These are phyloP conservation scores for Colletotrichum melonis DNA, from an alignment of 2,329 filamentous ascomycete genomes.

Conservation along the genomic window DNA sequence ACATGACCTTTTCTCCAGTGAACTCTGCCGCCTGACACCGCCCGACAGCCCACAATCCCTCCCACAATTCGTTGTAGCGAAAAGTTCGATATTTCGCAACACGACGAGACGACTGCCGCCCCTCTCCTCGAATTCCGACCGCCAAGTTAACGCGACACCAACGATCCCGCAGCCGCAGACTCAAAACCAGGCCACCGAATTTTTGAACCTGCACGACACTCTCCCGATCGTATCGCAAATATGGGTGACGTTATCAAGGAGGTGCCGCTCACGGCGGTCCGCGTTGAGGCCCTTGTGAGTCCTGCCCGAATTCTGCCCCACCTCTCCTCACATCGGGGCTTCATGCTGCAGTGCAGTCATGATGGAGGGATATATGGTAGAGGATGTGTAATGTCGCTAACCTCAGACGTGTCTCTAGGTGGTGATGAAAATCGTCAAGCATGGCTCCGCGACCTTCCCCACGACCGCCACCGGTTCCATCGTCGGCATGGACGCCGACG, in stretches of 20 bases:
- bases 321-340: slow-evolving; percentile 43
- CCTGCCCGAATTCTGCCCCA: slow-evolving; percentile 46
- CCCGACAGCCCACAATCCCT: slow-evolving; percentile 52
- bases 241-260: slow-evolving; percentile 74
- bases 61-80: slow-evolving; percentile 55
- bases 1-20: not conserved
- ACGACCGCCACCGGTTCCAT: slow-evolving; percentile 90
- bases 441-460: slow-evolving; percentile 88
- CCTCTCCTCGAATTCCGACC: slow-evolving; percentile 16
- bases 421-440: slow-evolving; percentile 98
- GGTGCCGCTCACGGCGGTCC: slow-evolving; percentile 83
- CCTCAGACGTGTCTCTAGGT: slow-evolving; percentile 65
- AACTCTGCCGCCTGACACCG: slow-evolving; percentile 52
- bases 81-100: slow-evolving; percentile 57
- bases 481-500: slow-evolving; percentile 90
- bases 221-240: slow-evolving; percentile 46
- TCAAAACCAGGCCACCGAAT: slow-evolving; percentile 39
- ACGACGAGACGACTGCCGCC: slow-evolving; percentile 26
- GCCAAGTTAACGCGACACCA: slow-evolving; percentile 37
- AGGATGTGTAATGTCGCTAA: slow-evolving; percentile 28
- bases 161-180: slow-evolving; percentile 42
- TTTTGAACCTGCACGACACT: slow-evolving; percentile 36
- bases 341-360: slow-evolving; percentile 36
- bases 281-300: slow-evolving; percentile 93
- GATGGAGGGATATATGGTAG: not conserved